Conservation (phyloP, 192 early-diverging fungal genomes). For the Chytriomyces sp. region DNA sequence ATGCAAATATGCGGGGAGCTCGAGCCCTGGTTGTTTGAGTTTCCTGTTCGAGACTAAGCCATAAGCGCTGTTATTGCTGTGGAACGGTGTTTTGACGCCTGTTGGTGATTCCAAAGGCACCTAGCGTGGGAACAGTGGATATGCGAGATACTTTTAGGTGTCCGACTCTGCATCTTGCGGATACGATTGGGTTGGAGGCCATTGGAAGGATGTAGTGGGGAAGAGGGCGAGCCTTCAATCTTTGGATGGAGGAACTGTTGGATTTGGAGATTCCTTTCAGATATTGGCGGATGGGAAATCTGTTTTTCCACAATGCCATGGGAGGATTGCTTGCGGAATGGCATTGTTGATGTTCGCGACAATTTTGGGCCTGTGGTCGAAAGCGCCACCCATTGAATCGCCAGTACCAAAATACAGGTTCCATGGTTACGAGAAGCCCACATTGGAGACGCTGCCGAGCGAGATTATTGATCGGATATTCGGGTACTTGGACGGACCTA, state of each 20-base stretch:
- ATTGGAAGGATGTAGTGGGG: conserved; percentile 35
- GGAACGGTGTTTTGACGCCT: conserved; percentile 73
- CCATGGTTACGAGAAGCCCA: no score
- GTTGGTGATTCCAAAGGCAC: conserved; percentile 36
- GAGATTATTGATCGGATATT: no score
- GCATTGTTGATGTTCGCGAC: no score
- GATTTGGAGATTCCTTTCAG: conserved; percentile 55
- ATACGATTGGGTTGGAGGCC: conserved; percentile 47
- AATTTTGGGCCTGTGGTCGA: no score
- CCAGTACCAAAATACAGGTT: no score
- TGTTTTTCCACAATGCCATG: conserved; percentile 16
- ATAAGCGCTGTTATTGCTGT: conserved; percentile 64
- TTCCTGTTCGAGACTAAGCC: conserved; percentile 53
- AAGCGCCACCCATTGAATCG: no score
- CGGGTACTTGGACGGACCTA: no score
- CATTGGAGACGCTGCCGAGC: no score
- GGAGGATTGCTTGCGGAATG: conserved; percentile 43
- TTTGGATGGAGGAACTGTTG: conserved; percentile 58
- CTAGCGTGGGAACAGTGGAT: conserved; percentile 29
- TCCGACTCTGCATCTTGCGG: conserved; percentile 69
- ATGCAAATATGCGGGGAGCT: conserved; percentile 57
- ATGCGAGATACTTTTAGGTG: conserved; percentile 68
- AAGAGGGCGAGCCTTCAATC: conserved; percentile 55
- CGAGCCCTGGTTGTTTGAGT: conserved; percentile 54
- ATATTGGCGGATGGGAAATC: conserved; percentile 63